Conservation (phyloP, 2,329 filamentous ascomycete species). For the Ophiosphaerella narmari region DNA sequence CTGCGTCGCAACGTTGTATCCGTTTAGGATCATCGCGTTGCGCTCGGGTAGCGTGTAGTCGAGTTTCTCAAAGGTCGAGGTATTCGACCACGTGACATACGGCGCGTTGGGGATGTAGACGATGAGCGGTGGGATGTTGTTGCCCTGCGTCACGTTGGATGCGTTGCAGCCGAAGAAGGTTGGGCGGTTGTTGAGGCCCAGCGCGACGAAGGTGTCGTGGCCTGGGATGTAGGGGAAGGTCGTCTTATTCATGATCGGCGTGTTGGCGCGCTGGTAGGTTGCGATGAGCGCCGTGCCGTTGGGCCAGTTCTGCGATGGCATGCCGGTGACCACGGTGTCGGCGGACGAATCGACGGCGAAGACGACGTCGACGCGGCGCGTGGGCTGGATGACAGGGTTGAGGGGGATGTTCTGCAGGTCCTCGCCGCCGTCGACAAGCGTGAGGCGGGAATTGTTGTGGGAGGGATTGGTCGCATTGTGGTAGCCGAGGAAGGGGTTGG, state of each 20-base stretch:
- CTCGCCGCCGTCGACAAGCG: conserved; percentile 77
- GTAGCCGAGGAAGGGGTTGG: conserved; percentile 76
- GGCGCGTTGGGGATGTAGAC: conserved; percentile 90
- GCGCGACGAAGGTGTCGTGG: conserved; percentile 76
- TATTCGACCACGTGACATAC: conserved; percentile 76
- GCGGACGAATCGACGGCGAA: conserved; percentile 80
- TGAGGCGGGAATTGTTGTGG: conserved; percentile 60
- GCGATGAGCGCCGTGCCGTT: conserved; percentile 77
- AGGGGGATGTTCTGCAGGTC: conserved; percentile 80
- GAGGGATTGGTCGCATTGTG: conserved; percentile 64
- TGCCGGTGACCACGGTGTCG: conserved; percentile 59
- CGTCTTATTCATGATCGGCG: conserved; percentile 66
- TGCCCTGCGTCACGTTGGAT: conserved; percentile 61
- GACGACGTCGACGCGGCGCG: conserved; percentile 76
- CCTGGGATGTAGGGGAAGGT: conserved; percentile 75
- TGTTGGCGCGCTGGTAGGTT: conserved; percentile 70
- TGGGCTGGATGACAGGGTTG: conserved; percentile 74
- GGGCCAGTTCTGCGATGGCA: conserved; percentile 63
- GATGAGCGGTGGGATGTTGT: conserved; percentile 65
- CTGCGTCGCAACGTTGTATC: conserved; percentile 80
- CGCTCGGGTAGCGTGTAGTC: conserved; percentile 68
- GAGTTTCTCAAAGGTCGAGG: conserved; percentile 71
- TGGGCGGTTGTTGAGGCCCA: conserved; percentile 73
- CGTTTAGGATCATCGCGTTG: conserved; percentile 83
- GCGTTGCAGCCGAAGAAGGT: conserved; percentile 81